phyloP scores from a whole-genome alignment of 805 yeast species.

The Yamadazyma sp. region DNA sequence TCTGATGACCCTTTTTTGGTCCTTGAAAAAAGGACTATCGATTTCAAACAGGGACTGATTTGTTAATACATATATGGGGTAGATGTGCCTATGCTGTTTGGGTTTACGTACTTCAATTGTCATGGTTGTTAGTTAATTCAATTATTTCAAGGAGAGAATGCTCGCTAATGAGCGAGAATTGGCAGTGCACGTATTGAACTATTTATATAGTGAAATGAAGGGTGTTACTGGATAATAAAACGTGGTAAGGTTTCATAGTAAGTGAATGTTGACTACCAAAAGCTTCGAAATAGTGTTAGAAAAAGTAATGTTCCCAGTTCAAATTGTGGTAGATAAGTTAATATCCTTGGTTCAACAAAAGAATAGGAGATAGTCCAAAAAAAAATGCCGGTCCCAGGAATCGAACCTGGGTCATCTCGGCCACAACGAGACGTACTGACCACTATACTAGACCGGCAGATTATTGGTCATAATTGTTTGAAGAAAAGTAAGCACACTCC shows the following conservation, averaged over 20 bases:
- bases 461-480: not conserved
- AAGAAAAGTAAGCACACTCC: too few species aligned
- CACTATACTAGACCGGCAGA: constrained; percentile 50
- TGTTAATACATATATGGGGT: constrained; percentile 6
- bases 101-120: constrained; percentile 12
- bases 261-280: too few species aligned
- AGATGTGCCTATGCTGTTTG: not conserved
- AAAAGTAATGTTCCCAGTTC: too few species aligned
- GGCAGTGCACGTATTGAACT: too few species aligned
- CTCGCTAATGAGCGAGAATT: constrained; percentile 8
- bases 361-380: too few species aligned
- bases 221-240: too few species aligned
- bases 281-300: too few species aligned
- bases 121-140: constrained; percentile 3
- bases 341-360: too few species aligned
- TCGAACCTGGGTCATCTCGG: constrained; percentile 52
- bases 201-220: too few species aligned
- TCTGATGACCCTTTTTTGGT: constrained; percentile 64
- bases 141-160: constrained; percentile 9
- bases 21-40: constrained; percentile 67
- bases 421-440: constrained; percentile 52
- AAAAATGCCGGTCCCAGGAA: constrained; percentile 49
- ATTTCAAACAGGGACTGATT: constrained; percentile 37
- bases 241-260: too few species aligned
- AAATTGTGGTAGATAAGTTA: too few species aligned